These are phyloP conservation scores for Termitomyces sp. DNA, from an alignment of 768 basidiomycete species.

Conservation along the genomic window DNA sequence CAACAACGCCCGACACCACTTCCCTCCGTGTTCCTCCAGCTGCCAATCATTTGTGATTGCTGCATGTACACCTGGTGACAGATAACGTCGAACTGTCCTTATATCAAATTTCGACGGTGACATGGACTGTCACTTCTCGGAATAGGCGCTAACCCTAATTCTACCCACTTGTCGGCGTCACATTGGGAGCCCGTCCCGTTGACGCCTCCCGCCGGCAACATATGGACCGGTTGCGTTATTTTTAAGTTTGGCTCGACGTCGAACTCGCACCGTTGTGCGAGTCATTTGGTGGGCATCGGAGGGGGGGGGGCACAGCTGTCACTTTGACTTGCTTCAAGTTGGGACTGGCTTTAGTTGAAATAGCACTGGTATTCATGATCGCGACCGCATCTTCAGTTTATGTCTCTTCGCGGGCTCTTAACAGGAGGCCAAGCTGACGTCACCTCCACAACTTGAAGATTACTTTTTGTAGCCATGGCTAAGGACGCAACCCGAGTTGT, in stretches of 20 bases:
- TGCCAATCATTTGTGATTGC: neutral
- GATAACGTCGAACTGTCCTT: slow-evolving; percentile 5
- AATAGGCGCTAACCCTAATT: slow-evolving; percentile 7
- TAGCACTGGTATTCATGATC: neutral
- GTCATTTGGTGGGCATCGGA: neutral
- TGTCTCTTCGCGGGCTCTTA: neutral
- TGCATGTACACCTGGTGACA: neutral
- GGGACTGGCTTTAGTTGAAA: neutral
- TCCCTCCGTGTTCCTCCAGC: neutral
- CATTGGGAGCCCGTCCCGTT: slow-evolving; percentile 9
- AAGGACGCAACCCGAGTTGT: neutral
- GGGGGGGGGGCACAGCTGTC: neutral
- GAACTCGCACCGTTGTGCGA: neutral
- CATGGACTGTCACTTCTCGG: slow-evolving; percentile 1
- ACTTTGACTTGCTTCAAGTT: neutral
- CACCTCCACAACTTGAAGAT: neutral
- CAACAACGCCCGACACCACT: too few species aligned
- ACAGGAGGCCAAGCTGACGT: neutral
- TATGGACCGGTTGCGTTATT: neutral
- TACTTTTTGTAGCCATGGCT: too few species aligned
- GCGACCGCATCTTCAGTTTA: neutral
- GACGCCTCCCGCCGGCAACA: slow-evolving; percentile 1
- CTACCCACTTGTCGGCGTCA: slow-evolving; percentile 2
- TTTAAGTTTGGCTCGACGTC: neutral
- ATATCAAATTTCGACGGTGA: slow-evolving; percentile 1